These are phyloP conservation scores for Chlorella vulgaris DNA, from an alignment of 139 green algal genomes.

Conservation along the genomic window DNA sequence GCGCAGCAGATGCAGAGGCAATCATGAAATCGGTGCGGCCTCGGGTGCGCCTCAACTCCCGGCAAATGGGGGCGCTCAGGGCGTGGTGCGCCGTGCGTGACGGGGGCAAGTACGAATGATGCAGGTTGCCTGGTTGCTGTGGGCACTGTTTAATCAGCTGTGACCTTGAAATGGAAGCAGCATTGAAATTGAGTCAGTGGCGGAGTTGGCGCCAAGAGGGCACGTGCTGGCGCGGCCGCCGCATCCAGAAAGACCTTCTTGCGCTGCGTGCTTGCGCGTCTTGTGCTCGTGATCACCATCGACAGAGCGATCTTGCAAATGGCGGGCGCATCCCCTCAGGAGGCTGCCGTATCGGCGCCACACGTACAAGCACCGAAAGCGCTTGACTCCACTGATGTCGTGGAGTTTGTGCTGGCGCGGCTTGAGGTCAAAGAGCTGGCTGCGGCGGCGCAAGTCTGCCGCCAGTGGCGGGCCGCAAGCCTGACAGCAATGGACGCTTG, in stretches of 20 bases:
- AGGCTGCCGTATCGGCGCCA: background rate
- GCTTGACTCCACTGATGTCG: background rate
- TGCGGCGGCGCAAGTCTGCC: background rate
- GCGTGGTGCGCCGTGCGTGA: conserved; percentile 20
- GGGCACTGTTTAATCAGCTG: background rate
- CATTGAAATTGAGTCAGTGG: too few species aligned
- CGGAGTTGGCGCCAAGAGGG: too few species aligned
- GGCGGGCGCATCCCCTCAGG: too few species aligned
- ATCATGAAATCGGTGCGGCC: conserved; percentile 39
- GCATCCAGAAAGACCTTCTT: too few species aligned
- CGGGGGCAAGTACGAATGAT: background rate
- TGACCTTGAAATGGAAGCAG: too few species aligned
- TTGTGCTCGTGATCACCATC: too few species aligned
- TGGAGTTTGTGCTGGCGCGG: background rate
- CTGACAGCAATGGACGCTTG: background rate
- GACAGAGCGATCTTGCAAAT: too few species aligned
- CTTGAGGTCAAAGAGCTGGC: background rate
- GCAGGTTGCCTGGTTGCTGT: background rate
- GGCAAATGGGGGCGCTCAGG: conserved; percentile 42
- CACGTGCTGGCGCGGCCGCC: too few species aligned
- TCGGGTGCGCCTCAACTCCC: conserved; percentile 50
- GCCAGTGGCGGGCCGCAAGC: background rate
- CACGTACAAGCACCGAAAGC: background rate
- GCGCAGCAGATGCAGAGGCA: conserved; percentile 12
- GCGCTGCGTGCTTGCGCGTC: too few species aligned